Percentiles rank a stretch among this genome's conserved stretches.
These are phyloP conservation scores for Cordyceps farinosa DNA, from an alignment of 2,329 filamentous ascomycete species.

Conservation along the genomic window DNA sequence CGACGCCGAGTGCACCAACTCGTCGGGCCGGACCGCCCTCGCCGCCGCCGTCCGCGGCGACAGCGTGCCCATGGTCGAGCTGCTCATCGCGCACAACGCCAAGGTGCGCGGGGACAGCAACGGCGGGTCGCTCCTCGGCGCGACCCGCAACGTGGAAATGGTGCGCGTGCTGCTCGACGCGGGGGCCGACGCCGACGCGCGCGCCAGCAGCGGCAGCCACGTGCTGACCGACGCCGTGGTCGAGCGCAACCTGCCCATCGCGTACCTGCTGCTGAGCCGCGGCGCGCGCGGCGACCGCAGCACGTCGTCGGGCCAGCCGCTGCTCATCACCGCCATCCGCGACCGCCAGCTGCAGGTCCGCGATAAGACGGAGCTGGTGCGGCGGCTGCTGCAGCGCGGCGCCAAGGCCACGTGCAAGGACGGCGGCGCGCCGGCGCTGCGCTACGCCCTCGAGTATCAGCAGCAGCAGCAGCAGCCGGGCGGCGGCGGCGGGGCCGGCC, in stretches of 20 bases:
- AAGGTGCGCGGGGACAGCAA: conserved; percentile 5
- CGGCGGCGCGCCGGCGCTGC: neutral
- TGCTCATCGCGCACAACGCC: conserved; percentile 10
- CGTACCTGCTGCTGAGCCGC: conserved; percentile 16
- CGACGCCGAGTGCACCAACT: conserved; percentile 1
- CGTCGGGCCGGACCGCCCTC: neutral
- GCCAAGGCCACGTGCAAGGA: conserved; percentile 24
- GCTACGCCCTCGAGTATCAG: neutral
- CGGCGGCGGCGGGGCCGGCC: neutral
- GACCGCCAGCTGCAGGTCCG: conserved; percentile 12
- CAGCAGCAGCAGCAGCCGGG: no score
- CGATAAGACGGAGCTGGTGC: conserved; percentile 20
- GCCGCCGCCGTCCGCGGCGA: conserved; percentile 10
- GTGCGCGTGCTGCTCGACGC: conserved; percentile 19
- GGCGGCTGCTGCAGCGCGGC: conserved; percentile 25
- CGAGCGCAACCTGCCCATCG: neutral
- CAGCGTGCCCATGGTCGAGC: conserved; percentile 2
- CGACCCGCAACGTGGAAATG: conserved; percentile 14
- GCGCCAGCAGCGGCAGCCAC: conserved; percentile 13
- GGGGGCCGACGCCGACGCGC: conserved; percentile 24
- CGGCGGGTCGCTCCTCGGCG: neutral
- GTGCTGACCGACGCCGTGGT: conserved; percentile 16
- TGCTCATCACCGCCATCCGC: conserved; percentile 23
- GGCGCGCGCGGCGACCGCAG: conserved; percentile 20
- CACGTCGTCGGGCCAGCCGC: conserved; percentile 20